These are phyloP conservation scores for Solanum tarapatanum DNA, from an alignment of 257 asterid species.

Conservation along the genomic window DNA sequence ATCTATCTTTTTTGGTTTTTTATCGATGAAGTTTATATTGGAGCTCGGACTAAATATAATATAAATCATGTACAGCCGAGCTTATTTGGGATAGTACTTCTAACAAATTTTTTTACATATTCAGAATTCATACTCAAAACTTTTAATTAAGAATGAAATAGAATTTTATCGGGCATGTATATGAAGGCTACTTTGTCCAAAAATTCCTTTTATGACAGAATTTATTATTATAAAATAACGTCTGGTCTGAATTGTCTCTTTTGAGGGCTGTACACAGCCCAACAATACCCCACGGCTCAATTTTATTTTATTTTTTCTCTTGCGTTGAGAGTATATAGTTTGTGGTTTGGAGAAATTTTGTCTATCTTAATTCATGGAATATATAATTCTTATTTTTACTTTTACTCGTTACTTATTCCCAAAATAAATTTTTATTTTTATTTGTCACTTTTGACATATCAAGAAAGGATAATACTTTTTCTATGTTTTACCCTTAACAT, in stretches of 20 bases:
- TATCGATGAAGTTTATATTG: too few relatives aligned
- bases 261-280: not conserved
- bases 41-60: fast-evolving
- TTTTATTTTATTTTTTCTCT: not conserved
- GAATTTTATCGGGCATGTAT: not conserved
- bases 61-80: fast-evolving
- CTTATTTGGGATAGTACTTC: not conserved
- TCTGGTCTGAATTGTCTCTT: not conserved
- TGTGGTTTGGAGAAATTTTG: too few relatives aligned
- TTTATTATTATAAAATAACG: not conserved
- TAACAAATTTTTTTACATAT: too few relatives aligned
- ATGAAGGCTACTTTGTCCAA: not conserved
- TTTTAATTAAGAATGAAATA: too few relatives aligned
- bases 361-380: too few relatives aligned
- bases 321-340: not conserved
- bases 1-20: not conserved
- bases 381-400: too few relatives aligned
- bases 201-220: not conserved
- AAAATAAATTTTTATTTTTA: too few relatives aligned
- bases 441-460: too few relatives aligned
- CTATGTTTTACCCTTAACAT: too few relatives aligned
- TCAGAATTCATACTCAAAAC: too few relatives aligned
- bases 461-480: too few relatives aligned
- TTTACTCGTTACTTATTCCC: too few relatives aligned
- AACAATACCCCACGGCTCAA: not conserved